Evolutionary conservation across 495 filamentous ascomycete species (phyloP), one percentile per base, ranked within the genome.

Genomic region (Annulohypoxylon bovei): DNA sequence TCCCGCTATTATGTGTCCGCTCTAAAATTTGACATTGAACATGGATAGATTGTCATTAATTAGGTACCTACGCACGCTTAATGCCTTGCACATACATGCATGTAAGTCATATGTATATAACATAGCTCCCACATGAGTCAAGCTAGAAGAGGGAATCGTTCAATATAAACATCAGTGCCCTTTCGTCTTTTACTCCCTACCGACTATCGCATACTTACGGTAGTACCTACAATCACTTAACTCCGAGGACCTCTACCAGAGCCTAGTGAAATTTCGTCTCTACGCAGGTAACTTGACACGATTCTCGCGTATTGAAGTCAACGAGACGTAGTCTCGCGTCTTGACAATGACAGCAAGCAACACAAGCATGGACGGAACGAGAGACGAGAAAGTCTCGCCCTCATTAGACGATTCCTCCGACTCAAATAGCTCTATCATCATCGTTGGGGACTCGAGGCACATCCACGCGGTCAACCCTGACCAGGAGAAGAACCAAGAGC

Each of bases 291-390:
- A 28, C 46, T 28, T 28, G 11, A 25, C 23, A 27, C 23, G 16
- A 7, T 16, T 9, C 23, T 16, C 47, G 8, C 4, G 4, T 2
- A 16, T 7, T 27, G 5, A 12, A 49, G 44, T 23, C 11, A 6
- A 47, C 9, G 14, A 39, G 40, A 62, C 30, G 8, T 39, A 9
- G 27, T 46, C 7, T 33, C 18, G 25, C 39, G 72, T 73, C 0
- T 74, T 77, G 14, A 80, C 78, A 14, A 75, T 79, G 39, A 76
- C 72, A 14, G 65, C 68, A 22, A 77, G 71, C 68, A 54, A 49
- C 37, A 35, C 61, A 16, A 79, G 79, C 72, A 39, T 74, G 0
- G 77, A 76, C 18, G 68, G 73, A 56, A 72, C 77, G n/a, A 80
- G 75, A 52, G 46, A 58, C 40, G 66, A 67, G 6, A 67, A 67